These are phyloP conservation scores for Pseudogymnoascus sp. DNA, from an alignment of 2,329 filamentous ascomycete species.

Conservation along the genomic window DNA sequence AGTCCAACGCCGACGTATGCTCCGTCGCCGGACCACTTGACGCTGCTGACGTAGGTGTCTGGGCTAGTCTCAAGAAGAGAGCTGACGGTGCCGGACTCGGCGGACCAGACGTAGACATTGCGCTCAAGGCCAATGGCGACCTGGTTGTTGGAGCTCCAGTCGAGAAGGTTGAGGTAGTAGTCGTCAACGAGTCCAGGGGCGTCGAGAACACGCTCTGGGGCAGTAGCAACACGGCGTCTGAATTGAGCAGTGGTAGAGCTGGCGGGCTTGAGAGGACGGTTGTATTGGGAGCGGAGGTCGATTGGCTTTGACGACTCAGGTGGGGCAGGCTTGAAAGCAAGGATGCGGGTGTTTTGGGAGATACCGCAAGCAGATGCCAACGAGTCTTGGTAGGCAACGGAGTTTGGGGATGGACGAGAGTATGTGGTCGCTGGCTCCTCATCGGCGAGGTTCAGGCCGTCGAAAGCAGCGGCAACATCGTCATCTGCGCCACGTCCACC, in stretches of 20 bases:
- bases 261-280: constrained; percentile 80
- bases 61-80: constrained; percentile 79
- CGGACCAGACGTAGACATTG: constrained; percentile 97
- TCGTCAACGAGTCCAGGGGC: constrained; percentile 94
- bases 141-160: constrained; percentile 97
- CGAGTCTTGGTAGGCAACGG: constrained; percentile 85
- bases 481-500: constrained; percentile 58
- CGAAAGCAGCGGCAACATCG: constrained; percentile 71
- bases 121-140: constrained; percentile 96
- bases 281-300: constrained; percentile 95
- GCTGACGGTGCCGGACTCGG: constrained; percentile 82
- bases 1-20: constrained; percentile 94
- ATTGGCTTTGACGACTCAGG: constrained; percentile 98
- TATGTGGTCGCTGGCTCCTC: constrained; percentile 59
- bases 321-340: constrained; percentile 96
- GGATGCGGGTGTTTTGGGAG: constrained; percentile 86
- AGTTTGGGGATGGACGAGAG: constrained; percentile 75
- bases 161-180: constrained; percentile 97
- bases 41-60: constrained; percentile 94
- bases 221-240: constrained; percentile 84
- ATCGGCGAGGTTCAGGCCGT: constrained; percentile 66
- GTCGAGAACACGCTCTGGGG: constrained; percentile 91
- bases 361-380: constrained; percentile 88
- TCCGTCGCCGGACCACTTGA: constrained; percentile 97
- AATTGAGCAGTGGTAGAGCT: constrained; percentile 73